Evolutionary conservation across 1,284 basidiomycete species (phyloP).

Genomic region (Puccinia polysora): DNA sequence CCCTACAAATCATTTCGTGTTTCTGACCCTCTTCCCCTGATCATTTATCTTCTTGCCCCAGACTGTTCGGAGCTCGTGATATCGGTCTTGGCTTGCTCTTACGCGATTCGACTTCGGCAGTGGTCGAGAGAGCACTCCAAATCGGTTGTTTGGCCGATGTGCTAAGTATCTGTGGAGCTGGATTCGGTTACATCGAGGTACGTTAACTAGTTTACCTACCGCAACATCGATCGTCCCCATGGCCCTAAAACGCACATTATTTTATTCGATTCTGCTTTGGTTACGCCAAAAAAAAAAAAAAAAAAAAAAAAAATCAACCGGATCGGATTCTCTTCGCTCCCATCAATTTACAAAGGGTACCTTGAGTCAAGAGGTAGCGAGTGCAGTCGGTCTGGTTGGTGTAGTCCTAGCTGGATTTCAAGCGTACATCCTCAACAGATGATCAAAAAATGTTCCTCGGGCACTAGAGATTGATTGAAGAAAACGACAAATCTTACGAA

Average conservation of each 20-base stretch:
- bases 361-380: conserved; percentile 42
- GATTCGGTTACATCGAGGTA: conserved; percentile 37
- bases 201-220: neutral
- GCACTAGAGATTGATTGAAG: no score
- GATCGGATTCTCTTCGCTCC: neutral
- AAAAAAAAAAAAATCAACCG: neutral
- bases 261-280: no score
- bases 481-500: no score
- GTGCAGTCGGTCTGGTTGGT: conserved; percentile 25
- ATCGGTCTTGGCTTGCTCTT: conserved; percentile 37
- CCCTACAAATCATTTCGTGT: neutral
- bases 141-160: conserved; percentile 34
- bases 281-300: neutral
- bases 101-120: conserved; percentile 30
- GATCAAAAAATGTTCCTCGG: no score
- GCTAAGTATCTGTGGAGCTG: conserved; percentile 22
- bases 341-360: conserved; percentile 31
- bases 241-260: no score
- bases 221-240: neutral
- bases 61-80: conserved; percentile 34
- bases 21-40: neutral
- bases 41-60: neutral
- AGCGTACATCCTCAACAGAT: conserved; percentile 38
- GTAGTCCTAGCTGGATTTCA: conserved; percentile 23
- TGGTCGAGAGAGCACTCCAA: conserved; percentile 29